Evolutionary conservation across 345 rosid species (phyloP).

Genomic region (Hirschfeldia incana): DNA sequence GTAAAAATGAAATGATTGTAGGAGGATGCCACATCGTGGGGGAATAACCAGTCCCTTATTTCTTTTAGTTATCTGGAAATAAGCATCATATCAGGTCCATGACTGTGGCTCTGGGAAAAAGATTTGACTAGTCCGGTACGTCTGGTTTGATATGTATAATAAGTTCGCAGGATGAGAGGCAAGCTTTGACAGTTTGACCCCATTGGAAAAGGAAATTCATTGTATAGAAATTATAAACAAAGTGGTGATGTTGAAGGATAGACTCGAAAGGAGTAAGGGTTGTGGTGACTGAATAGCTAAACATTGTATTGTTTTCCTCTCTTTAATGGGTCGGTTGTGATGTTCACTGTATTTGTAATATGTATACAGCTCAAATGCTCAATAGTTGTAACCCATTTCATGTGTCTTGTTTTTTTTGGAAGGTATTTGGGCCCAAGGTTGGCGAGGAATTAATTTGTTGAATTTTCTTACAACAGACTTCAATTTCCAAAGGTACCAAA

Average conservation of each 20-base stretch:
- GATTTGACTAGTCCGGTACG: background rate
- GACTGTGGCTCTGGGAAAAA: background rate
- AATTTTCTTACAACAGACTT: background rate
- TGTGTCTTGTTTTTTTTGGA: background rate
- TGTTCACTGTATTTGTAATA: background rate
- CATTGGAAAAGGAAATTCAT: background rate
- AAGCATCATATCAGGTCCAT: background rate
- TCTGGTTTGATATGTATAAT: background rate
- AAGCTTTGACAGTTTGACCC: background rate
- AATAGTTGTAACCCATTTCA: background rate
- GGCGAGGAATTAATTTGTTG: background rate
- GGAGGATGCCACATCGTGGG: background rate
- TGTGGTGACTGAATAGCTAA: constrained; percentile 14
- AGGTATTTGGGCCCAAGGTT: background rate
- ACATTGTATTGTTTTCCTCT: background rate
- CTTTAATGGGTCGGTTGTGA: constrained; percentile 3
- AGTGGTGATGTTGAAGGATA: background rate
- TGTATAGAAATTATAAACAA: background rate
- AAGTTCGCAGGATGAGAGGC: background rate
- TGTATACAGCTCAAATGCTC: background rate
- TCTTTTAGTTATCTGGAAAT: background rate
- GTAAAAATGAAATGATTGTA: constrained; percentile 4
- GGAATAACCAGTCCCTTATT: background rate
- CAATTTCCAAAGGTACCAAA: no score
- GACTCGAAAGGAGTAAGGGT: background rate